These are phyloP conservation scores for Rhododendron mucronatum DNA, from an alignment of 148 eudicot genomes.

Conservation along the genomic window DNA sequence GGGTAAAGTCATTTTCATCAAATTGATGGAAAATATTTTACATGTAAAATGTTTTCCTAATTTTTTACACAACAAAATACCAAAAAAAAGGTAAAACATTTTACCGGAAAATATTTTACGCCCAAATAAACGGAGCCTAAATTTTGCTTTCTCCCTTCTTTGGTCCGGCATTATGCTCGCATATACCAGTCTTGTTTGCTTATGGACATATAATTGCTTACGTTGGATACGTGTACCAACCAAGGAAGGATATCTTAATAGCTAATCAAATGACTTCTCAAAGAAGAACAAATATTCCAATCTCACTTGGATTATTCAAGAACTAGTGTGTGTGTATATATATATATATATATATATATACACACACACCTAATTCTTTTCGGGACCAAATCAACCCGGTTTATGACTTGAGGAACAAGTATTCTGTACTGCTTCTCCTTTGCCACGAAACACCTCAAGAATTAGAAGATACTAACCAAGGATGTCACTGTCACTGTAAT, in stretches of 20 bases:
- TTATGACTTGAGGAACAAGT: not conserved
- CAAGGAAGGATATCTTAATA: not conserved
- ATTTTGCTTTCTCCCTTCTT: not conserved
- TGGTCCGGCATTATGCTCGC: not conserved
- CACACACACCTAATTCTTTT: not conserved
- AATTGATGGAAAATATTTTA: no score
- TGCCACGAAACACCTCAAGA: not conserved
- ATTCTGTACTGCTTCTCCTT: not conserved
- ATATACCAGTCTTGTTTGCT: not conserved
- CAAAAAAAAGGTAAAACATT: no score
- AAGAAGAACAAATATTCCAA: not conserved
- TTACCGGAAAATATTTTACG: no score
- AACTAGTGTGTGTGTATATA: no score
- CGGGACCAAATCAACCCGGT: not conserved
- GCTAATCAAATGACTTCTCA: not conserved
- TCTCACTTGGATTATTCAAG: no score
- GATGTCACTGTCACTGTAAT: not conserved
- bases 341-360: no score
- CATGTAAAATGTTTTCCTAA: no score
- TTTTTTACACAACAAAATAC: no score
- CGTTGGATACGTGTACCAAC: not conserved
- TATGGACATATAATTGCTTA: no score
- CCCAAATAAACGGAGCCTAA: no score
- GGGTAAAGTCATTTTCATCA: no score
- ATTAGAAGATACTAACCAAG: no score